Conservation (phyloP, 164 flowering plant genomes). For the Buxus sempervirens region DNA sequence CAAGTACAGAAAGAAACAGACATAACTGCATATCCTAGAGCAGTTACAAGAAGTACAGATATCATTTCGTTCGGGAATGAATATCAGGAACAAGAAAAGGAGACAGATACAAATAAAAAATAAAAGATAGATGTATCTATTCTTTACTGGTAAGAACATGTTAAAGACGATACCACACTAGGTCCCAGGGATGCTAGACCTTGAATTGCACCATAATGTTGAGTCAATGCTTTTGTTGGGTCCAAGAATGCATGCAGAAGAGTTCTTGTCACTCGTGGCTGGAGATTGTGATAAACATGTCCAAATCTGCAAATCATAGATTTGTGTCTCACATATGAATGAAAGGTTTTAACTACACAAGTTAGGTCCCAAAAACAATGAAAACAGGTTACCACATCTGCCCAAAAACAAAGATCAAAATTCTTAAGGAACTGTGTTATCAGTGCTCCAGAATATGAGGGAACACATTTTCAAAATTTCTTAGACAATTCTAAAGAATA, state of each 20-base stretch:
- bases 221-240: conserved; percentile 72
- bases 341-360: neutral
- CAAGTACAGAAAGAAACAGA: neutral
- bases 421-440: too few species aligned
- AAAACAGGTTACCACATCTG: too few species aligned
- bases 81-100: too few species aligned
- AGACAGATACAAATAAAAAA: too few species aligned
- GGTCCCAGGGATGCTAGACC: conserved; percentile 90
- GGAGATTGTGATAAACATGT: conserved; percentile 76
- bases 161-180: conserved; percentile 57
- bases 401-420: too few species aligned
- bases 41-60: neutral
- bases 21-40: neutral
- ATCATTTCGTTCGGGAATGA: too few species aligned
- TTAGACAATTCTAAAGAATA: too few species aligned
- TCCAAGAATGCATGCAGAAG: conserved; percentile 85
- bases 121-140: too few species aligned
- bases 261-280: conserved; percentile 83
- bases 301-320: conserved; percentile 59
- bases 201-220: conserved; percentile 96
- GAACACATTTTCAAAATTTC: too few species aligned
- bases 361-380: too few species aligned
- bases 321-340: neutral
- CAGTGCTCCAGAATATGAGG: too few species aligned
- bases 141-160: conserved; percentile 5